Evolutionary conservation across 1,284 basidiomycete species (phyloP), one percentile per base, ranked within the genome.

Genomic region (Tylopilus sp.): DNA sequence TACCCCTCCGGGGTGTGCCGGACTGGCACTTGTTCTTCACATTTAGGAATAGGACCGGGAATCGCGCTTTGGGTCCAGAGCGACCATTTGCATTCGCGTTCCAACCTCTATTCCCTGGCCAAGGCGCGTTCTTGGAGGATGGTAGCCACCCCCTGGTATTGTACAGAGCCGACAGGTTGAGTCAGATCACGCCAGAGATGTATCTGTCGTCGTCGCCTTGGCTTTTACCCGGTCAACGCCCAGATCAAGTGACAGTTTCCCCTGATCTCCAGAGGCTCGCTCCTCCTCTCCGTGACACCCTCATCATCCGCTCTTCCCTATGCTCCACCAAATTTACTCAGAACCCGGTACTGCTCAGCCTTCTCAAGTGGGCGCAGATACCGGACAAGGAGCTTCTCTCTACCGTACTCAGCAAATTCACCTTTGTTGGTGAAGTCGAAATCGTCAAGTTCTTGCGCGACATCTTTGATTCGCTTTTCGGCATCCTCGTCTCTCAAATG

Each of bases 251-350:
- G 22, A 61, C 72, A 2, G 65, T 92, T 7, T 81, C 86, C 4
- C 69, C 81, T 4, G 85, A 90, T 28, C 75, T 92, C 60, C 76
- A 82, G 59, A 82, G 83, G 58, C 65, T 84, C 28, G 83, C 89
- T 8, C 78, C 85, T 7, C 84, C 90, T 0, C 73, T 91, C 42
- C 81, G 84, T 48, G 95, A 98, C 69, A 84, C 83, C 24, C 75
- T 98, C 55, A 82, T 84, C 31, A 83, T 98, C 40, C 86, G 94
- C 7, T 90, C 92, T 1, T 96, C 92, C 25, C 80, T 98, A 6
- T 95, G 93, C 67, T 98, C 96, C 3, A 98, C 92, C 7, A 83
- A 86, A 57, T 92, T 91, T 70, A 98, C 95, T 0, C 95, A 98
- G 71, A 95, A 98, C 68, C 82, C 88, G 2, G 88, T 93, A 10